phyloP scores from a whole-genome alignment of 768 basidiomycete genomes.

The Lactifluus volemus region DNA sequence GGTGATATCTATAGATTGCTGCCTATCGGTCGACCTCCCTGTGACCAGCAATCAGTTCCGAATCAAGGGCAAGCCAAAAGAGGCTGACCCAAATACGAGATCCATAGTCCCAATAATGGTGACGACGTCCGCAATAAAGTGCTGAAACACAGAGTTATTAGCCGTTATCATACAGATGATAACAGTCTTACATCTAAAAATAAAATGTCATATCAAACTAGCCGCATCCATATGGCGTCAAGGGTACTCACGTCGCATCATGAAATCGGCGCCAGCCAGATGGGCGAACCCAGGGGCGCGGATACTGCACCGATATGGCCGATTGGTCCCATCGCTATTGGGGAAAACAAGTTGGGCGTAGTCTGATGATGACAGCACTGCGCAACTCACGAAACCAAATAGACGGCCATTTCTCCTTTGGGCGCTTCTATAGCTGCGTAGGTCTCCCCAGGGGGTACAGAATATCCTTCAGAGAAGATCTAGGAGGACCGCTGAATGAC shows the following conservation, averaged over 20 bases:
- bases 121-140: slow-evolving; percentile 91
- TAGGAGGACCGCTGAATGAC: slow-evolving; percentile 26
- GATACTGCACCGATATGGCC: slow-evolving; percentile 95
- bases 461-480: slow-evolving; percentile 96
- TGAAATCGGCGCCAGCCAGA: slow-evolving; percentile 92
- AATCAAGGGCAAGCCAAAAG: neutral
- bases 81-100: slow-evolving; percentile 86
- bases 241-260: slow-evolving; percentile 78
- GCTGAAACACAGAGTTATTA: slow-evolving; percentile 33
- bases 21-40: slow-evolving; percentile 41
- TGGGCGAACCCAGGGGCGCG: slow-evolving; percentile 96
- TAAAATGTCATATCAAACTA: slow-evolving; percentile 3
- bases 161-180: slow-evolving; percentile 5
- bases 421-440: slow-evolving; percentile 98
- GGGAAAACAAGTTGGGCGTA: neutral
- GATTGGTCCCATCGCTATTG: slow-evolving; percentile 80
- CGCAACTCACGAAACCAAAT: slow-evolving; percentile 78
- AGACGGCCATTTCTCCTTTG: slow-evolving; percentile 98
- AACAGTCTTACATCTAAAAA: slow-evolving; percentile 31
- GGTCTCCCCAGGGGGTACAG: slow-evolving; percentile 92
- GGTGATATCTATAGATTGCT: neutral
- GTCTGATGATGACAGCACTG: neutral
- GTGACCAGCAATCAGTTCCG: slow-evolving; percentile 11
- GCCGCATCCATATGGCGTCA: slow-evolving; percentile 4
- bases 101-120: slow-evolving; percentile 99